phyloP scores from a whole-genome alignment of 2,329 filamentous ascomycete species.

The Epichloe uncinata region DNA sequence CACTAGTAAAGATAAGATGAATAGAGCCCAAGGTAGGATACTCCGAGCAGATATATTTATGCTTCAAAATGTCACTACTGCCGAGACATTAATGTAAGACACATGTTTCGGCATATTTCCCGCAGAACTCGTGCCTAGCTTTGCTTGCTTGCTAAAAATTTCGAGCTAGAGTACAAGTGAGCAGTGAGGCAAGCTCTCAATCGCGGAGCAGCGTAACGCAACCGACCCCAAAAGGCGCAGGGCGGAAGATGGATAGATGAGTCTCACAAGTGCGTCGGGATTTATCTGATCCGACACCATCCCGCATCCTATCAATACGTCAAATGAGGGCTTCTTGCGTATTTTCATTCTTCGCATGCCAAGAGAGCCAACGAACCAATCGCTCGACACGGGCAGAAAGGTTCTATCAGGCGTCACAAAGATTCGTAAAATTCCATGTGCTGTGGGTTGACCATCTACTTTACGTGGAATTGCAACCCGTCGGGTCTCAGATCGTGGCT shows the following conservation, averaged over 20 bases:
- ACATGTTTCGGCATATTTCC: background rate
- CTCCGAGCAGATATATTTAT: background rate
- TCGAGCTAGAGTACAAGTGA: background rate
- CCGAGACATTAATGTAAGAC: background rate
- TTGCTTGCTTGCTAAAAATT: background rate
- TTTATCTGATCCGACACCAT: background rate
- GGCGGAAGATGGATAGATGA: background rate
- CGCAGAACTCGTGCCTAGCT: background rate
- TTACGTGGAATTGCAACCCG: no score
- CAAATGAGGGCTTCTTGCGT: no score
- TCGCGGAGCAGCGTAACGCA: background rate
- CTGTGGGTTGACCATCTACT: no score
- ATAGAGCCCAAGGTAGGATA: background rate
- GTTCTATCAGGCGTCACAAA: no score
- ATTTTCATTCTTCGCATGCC: no score
- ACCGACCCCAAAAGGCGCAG: background rate
- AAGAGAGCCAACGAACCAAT: no score
- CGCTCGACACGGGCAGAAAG: no score
- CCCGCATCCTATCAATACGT: background rate
- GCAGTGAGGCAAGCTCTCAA: background rate
- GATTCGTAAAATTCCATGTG: no score
- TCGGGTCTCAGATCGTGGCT: no score
- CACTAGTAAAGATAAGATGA: background rate
- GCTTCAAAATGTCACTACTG: background rate
- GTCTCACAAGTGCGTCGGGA: background rate